Evolutionary conservation across 306 rosid species (phyloP), one percentile per base, ranked within the genome.

Genomic region (Rosa persica): DNA sequence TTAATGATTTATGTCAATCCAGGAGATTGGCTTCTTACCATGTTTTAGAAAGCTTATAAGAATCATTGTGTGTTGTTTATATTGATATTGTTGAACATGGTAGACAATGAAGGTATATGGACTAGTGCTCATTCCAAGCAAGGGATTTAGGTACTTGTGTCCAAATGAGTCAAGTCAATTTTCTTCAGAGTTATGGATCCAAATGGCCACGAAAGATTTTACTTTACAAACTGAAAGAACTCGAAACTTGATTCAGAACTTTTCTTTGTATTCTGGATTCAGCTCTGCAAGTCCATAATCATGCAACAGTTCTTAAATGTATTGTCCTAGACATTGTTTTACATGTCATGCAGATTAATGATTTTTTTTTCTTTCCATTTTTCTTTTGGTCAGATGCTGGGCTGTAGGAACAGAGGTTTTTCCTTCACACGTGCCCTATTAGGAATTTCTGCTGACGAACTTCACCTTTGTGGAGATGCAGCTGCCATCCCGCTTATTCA

Each of bases 381-480:
- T 54, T 44, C 80, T 22, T 43, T 49, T 60, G 54, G 43, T 72
- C 90, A 93, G 98, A 95, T 95, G 99, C 79, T 95, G 91, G 96
- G 98, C 22, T 91, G 96, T 89, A 77, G 67, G 78, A 81, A 88
- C 39, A 91, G 98, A 86, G 98, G 98, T 5, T 86, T 76, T 88
- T 88, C 99, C 47, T 91, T 93, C 81, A 93, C 98, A 12, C 98
- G 99, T 58, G 97, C 97, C 78, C 80, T 95, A 67, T 84, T 95
- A 81, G 99, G 99, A 84, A 80, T 95, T 72, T 89, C 98, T 87
- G 91, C 96, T 16, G 93, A 95, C 81, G 98, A 91, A 83, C 89
- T 95, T 88, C 97, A 95, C 86, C 93, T 95, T 70, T 93, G 98
- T 85, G 99, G 99, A 81, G 99, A 95, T 84, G 83, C 98, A 77